phyloP scores from a whole-genome alignment of 352 stramenopile genomes.

The Plasmopara viticola region DNA sequence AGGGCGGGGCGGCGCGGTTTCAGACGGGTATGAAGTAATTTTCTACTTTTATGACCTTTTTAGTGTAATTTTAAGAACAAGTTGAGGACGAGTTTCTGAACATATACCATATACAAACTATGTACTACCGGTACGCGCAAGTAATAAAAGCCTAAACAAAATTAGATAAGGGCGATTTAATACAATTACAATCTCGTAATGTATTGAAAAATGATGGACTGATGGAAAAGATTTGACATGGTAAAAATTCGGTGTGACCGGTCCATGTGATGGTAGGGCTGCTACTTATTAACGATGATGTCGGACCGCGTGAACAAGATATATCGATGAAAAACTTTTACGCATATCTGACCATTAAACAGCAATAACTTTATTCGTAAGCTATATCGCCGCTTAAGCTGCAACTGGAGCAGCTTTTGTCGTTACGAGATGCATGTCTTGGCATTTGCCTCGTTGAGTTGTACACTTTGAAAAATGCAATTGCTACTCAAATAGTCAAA shows the following conservation, averaged over 20 bases:
- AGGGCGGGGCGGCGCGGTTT: conserved; percentile 13
- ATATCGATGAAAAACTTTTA: not conserved
- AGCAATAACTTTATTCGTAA: not conserved
- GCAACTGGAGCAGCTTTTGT: not conserved
- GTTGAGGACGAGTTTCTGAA: not conserved
- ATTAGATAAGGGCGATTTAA: not conserved
- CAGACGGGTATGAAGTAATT: conserved; percentile 6
- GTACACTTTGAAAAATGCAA: no score
- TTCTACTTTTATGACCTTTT: not conserved
- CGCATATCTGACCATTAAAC: not conserved
- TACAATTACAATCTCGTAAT: no score
- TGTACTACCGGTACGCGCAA: not conserved
- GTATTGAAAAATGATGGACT: not conserved
- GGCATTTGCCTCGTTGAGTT: no score
- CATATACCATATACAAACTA: not conserved
- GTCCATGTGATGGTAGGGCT: not conserved
- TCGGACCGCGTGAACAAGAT: not conserved
- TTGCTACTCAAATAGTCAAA: no score
- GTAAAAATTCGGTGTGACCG: not conserved
- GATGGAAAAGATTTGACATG: not conserved
- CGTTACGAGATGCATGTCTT: not conserved
- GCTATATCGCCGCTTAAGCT: not conserved
- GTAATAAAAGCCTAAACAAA: not conserved
- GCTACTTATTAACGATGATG: not conserved
- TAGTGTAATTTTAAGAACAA: not conserved